A percentile compares a stretch with the other conserved stretches of the same genome.
These are phyloP conservation scores for Dillenia turbinata DNA, from an alignment of 164 flowering plant species.

Conservation along the genomic window DNA sequence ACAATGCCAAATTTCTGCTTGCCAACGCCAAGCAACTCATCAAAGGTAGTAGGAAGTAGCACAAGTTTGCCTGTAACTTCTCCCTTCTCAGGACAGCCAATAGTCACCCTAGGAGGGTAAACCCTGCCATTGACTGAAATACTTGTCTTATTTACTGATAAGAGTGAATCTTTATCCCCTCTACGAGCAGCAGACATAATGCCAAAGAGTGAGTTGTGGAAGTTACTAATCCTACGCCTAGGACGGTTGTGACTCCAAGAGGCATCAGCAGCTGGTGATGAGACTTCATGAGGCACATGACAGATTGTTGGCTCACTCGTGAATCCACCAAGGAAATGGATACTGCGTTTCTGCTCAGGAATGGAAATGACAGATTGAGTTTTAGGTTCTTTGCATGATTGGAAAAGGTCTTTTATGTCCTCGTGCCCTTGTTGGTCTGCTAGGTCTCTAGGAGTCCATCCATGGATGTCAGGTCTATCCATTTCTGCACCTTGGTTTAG, in stretches of 20 bases:
- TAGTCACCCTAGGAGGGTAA: constrained; percentile 41
- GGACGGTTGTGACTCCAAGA: constrained; percentile 30
- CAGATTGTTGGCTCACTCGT: constrained; percentile 55
- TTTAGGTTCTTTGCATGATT: constrained; percentile 22
- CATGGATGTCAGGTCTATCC: constrained; percentile 48
- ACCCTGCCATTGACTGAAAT: not conserved
- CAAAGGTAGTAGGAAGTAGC: constrained; percentile 45
- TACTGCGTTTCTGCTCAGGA: constrained; percentile 21
- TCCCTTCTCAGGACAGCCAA: constrained; percentile 56
- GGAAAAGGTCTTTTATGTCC: constrained; percentile 54
- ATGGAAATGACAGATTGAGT: constrained; percentile 16
- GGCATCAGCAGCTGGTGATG: constrained; percentile 15
- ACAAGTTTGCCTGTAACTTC: constrained; percentile 49
- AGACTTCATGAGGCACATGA: constrained; percentile 19
- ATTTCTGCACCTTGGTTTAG: constrained; percentile 55
- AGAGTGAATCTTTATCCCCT: constrained; percentile 22
- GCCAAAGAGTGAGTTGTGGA: constrained; percentile 81
- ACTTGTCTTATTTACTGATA: constrained; percentile 10
- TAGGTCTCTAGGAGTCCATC: constrained; percentile 77
- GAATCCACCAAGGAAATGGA: constrained; percentile 36
- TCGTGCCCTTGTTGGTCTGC: constrained; percentile 90
- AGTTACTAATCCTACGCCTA: constrained; percentile 50
- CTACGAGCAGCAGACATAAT: constrained; percentile 58
- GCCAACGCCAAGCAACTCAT: constrained; percentile 54
- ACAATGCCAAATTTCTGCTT: constrained; percentile 44